Conservation (phyloP, 2,329 filamentous ascomycete species). For the Aureobasidium lini region DNA sequence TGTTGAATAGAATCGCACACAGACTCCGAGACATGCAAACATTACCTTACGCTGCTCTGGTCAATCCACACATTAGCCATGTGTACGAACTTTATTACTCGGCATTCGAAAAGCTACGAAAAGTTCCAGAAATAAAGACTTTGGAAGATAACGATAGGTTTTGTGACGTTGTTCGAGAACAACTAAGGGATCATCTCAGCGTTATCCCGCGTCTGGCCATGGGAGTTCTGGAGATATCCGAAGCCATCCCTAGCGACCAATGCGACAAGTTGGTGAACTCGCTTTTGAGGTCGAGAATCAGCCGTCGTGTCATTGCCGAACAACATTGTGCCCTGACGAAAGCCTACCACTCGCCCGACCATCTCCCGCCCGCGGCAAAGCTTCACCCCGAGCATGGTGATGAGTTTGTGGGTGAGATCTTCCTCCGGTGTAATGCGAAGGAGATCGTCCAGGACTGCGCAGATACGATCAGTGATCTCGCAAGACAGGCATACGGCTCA, state of each 20-base stretch:
- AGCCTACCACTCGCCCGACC: conserved; percentile 84
- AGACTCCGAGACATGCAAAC: conserved; percentile 96
- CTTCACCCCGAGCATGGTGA: conserved; percentile 52
- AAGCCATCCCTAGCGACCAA: conserved; percentile 69
- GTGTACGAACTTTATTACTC: conserved; percentile 96
- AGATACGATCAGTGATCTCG: conserved; percentile 64
- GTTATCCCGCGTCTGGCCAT: conserved; percentile 93
- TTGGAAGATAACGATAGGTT: conserved; percentile 85
- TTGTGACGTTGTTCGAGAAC: conserved; percentile 71
- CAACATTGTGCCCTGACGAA: conserved; percentile 93
- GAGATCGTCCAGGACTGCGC: conserved; percentile 84
- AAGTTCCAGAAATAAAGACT: conserved; percentile 72
- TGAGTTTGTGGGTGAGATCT: conserved; percentile 92
- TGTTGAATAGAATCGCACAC: conserved; percentile 64
- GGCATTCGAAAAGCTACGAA: conserved; percentile 87
- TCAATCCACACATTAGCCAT: conserved; percentile 87
- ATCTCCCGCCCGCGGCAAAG: conserved; percentile 68
- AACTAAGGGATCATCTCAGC: conserved; percentile 77
- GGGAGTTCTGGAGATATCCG: conserved; percentile 85
- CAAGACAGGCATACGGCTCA: conserved; percentile 65
- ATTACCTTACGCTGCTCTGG: conserved; percentile 88
- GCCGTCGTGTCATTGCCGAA: conserved; percentile 90
- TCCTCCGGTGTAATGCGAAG: conserved; percentile 83
- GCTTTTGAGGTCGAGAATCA: conserved; percentile 87
- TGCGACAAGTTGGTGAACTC: conserved; percentile 95